Conservation (phyloP, 805 yeast species). For the Saccharomycopsis selenospora region DNA sequence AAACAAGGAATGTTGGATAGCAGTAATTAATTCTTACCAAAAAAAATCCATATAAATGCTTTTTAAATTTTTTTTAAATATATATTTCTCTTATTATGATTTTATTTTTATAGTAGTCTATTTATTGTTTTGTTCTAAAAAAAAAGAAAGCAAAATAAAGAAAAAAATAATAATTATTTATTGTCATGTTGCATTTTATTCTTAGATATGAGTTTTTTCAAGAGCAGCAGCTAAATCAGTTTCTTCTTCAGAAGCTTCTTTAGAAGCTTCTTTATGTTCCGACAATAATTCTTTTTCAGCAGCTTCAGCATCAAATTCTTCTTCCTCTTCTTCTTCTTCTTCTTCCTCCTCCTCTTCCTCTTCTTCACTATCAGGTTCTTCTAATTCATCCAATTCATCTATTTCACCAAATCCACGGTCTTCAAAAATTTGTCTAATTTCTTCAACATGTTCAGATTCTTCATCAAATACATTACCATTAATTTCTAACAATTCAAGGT, state of each 20-base stretch:
- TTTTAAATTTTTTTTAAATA: too few species aligned
- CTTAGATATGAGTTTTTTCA: constrained; percentile 48
- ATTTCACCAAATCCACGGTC: constrained; percentile 73
- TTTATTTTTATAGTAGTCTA: not conserved
- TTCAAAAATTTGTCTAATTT: constrained; percentile 55
- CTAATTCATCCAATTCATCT: constrained; percentile 92
- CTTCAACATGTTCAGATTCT: constrained; percentile 64
- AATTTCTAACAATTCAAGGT: constrained; percentile 63
- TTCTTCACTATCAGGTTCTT: constrained; percentile 60
- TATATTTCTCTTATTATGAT: too few species aligned
- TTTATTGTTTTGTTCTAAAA: not conserved
- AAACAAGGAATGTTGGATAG: constrained; percentile 29
- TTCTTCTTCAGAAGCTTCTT: constrained; percentile 34
- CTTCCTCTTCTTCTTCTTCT: constrained; percentile 32
- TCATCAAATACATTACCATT: constrained; percentile 93
- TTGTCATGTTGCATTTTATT: too few species aligned
- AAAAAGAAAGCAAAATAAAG: not conserved
- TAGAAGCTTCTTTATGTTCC: constrained; percentile 36
- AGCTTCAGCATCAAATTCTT: constrained; percentile 35
- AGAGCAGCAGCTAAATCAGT: constrained; percentile 53
- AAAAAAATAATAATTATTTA: too few species aligned
- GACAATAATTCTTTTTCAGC: constrained; percentile 36
- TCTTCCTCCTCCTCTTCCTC: constrained; percentile 45
- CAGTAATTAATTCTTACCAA: not conserved
- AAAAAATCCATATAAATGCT: too few species aligned